Base-by-base conservation (phyloP, 2,329 filamentous ascomycete species). In the Fusarium musae region DNA sequence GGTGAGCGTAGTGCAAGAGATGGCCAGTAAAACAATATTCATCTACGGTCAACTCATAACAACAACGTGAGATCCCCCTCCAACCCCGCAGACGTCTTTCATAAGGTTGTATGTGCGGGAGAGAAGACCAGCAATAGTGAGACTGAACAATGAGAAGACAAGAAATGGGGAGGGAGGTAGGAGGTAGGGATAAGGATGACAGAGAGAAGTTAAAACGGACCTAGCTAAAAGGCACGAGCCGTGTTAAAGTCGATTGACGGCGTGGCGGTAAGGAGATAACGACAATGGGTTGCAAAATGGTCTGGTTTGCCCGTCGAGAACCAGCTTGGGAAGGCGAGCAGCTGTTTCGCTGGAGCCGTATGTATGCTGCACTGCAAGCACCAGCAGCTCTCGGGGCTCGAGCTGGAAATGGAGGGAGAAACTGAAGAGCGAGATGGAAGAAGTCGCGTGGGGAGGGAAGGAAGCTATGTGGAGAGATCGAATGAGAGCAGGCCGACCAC, bases 391-490 rank as follows among this genome's bases (percentile, higher is more conserved):
- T 75, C 71, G 75, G 75, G 78, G 75, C 70, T 75, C 62, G 66
- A 75, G 76, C 77, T 78, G 75, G 78, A 74, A 75, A 67, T 73
- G 73, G 75, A 78, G 75, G 67, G 76, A 79, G 72, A 78, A 78
- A 76, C 77, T 75, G 75, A 78, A 74, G 76, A 79, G 78, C 73
- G 73, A 78, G 77, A 71, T 77, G 74, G 74, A 79, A 75, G 77
- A 77, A 76, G 74, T 79, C 72, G 79, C 80, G 79, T 81, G 80
- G 80, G 80, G 80, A 80, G 78, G 63, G 65, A 75, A 65, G 67
- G 76, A 78, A 78, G 67, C 77, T 74, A 78, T 79, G 76, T 79
- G 78, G 78, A 76, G 74, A 79, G 71, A 75, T 78, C 78, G 79
- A 80, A 80, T 80, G 79, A 80, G 79, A 74, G 77, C 70, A 71